A percentile compares a stretch with the other conserved stretches of the same genome.
Evolutionary conservation across 2,329 filamentous ascomycete genomes (phyloP).

Genomic region (Cladophialophora immunda): DNA sequence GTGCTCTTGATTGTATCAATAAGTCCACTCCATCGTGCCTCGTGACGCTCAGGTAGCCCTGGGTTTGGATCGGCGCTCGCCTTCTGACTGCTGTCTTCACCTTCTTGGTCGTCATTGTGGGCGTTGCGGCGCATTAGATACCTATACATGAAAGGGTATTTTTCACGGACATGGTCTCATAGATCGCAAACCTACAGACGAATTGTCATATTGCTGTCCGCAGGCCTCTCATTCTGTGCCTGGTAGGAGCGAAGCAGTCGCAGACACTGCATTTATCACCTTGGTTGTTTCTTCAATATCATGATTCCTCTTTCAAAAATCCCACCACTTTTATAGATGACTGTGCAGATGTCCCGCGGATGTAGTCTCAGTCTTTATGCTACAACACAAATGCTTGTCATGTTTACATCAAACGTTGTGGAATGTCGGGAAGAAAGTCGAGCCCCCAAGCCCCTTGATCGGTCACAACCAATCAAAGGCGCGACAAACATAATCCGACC

Average conservation of each 20-base stretch:
- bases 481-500: not conserved
- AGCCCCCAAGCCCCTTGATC: not conserved
- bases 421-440: not conserved
- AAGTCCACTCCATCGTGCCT: not conserved
- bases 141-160: not conserved
- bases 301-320: not conserved
- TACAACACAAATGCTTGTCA: not conserved
- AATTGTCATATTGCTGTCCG: not conserved
- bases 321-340: not conserved
- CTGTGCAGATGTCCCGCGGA: not conserved
- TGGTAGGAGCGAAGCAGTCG: not conserved
- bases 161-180: not conserved
- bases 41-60: not conserved
- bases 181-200: not conserved
- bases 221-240: no score
- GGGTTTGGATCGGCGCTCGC: not conserved
- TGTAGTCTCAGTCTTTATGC: not conserved
- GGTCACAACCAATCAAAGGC: not conserved
- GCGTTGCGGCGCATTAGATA: not conserved
- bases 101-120: not conserved
- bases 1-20: not conserved
- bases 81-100: not conserved
- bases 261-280: not conserved
- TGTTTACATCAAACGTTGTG: not conserved
- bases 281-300: not conserved